Evolutionary conservation across 192 early-diverging fungal species (phyloP).

Genomic region (Entomortierella parvispora): DNA sequence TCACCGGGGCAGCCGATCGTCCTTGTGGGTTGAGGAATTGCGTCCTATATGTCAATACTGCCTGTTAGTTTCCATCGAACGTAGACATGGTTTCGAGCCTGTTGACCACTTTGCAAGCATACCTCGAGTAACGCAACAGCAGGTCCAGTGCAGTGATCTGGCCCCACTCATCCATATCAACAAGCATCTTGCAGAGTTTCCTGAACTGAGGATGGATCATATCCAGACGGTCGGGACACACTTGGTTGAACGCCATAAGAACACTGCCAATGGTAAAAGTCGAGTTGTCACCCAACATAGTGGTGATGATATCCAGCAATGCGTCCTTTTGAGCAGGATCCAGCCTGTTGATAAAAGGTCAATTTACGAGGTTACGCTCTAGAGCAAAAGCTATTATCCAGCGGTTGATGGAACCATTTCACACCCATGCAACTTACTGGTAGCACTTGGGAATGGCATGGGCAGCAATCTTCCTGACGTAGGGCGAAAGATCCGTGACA

Average conservation of each 20-base stretch:
- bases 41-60: constrained; percentile 13
- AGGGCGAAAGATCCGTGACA: constrained; percentile 85
- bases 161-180: constrained; percentile 96
- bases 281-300: constrained; percentile 84
- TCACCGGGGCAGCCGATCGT: constrained; percentile 1
- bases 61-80: neutral
- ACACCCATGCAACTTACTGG: constrained; percentile 67
- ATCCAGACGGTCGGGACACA: constrained; percentile 88
- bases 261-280: constrained; percentile 90
- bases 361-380: neutral
- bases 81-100: no score
- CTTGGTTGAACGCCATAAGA: constrained; percentile 83
- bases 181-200: constrained; percentile 85
- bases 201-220: constrained; percentile 90
- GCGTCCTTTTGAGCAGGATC: constrained; percentile 81
- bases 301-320: constrained; percentile 79
- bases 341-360: constrained; percentile 61
- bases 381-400: neutral
- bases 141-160: constrained; percentile 88
- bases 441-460: constrained; percentile 90
- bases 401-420: neutral
- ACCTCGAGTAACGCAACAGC: constrained; percentile 82
- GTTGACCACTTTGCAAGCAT: constrained; percentile 1
- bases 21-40: constrained; percentile 51
- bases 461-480: constrained; percentile 93